These are phyloP conservation scores for Canavalia gladiata DNA, from an alignment of 306 rosid genomes.

Conservation along the genomic window DNA sequence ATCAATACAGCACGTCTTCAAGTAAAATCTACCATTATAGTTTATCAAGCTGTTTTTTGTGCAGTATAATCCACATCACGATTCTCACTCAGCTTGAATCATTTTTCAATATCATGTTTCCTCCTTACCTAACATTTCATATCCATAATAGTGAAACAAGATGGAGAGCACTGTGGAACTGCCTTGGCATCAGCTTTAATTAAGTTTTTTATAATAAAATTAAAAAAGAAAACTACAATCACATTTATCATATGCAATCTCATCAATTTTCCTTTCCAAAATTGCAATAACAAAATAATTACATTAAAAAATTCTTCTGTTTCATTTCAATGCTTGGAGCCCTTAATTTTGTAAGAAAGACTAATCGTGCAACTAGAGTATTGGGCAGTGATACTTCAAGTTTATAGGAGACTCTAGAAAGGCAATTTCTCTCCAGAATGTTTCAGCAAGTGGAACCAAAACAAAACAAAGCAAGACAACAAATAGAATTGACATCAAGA, in stretches of 20 bases:
- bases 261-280: neutral
- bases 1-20: neutral
- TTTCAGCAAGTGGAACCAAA: neutral
- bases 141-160: neutral
- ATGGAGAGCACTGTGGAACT: neutral
- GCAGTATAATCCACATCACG: neutral
- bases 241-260: neutral
- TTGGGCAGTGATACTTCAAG: neutral
- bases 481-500: conserved; percentile 23
- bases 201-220: neutral
- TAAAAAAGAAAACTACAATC: neutral
- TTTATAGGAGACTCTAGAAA: neutral
- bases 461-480: neutral
- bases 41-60: conserved; percentile 18
- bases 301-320: neutral
- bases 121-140: neutral
- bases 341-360: neutral
- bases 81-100: neutral
- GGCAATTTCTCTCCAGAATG: neutral
- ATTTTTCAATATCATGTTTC: neutral
- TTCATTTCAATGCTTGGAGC: neutral
- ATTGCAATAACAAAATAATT: neutral
- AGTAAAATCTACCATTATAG: neutral
- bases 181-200: neutral
- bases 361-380: neutral